Conservation (phyloP, 768 basidiomycete genomes). For the Leccinum rimulosum region DNA sequence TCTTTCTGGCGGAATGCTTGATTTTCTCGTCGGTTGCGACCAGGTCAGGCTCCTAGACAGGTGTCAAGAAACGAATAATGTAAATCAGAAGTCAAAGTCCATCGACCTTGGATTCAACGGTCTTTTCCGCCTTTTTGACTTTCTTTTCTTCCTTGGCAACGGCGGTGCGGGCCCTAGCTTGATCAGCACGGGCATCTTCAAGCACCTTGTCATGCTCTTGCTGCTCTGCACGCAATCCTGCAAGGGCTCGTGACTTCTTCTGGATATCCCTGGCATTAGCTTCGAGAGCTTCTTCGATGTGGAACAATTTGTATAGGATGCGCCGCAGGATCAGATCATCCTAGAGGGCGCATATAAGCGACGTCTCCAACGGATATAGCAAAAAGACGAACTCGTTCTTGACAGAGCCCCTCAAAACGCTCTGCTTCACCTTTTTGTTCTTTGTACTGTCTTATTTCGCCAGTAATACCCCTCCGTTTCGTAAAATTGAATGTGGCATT, state of each 20-base stretch:
- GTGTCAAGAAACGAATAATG: neutral
- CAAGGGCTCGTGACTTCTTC: conserved; percentile 69
- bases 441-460: conserved; percentile 96
- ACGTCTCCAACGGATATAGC: neutral
- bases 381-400: conserved; percentile 58
- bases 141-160: conserved; percentile 84
- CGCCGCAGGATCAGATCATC: conserved; percentile 81
- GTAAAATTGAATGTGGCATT: conserved; percentile 94
- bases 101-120: conserved; percentile 75
- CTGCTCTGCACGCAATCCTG: conserved; percentile 67
- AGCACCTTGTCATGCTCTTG: conserved; percentile 66
- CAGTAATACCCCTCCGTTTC: conserved; percentile 88
- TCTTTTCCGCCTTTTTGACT: conserved; percentile 90
- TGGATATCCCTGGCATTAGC: conserved; percentile 67
- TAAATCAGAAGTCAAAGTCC: neutral
- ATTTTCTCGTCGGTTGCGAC: conserved; percentile 86
- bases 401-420: conserved; percentile 73
- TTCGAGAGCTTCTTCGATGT: conserved; percentile 83
- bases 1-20: conserved; percentile 77
- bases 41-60: conserved; percentile 75
- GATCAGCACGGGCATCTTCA: conserved; percentile 70
- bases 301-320: conserved; percentile 83
- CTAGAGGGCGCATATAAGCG: conserved; percentile 37
- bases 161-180: conserved; percentile 70
- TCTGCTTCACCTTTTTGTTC: conserved; percentile 95